These are phyloP conservation scores for Lotmaria passim DNA, from an alignment of 208 protist genomes.

Conservation along the genomic window DNA sequence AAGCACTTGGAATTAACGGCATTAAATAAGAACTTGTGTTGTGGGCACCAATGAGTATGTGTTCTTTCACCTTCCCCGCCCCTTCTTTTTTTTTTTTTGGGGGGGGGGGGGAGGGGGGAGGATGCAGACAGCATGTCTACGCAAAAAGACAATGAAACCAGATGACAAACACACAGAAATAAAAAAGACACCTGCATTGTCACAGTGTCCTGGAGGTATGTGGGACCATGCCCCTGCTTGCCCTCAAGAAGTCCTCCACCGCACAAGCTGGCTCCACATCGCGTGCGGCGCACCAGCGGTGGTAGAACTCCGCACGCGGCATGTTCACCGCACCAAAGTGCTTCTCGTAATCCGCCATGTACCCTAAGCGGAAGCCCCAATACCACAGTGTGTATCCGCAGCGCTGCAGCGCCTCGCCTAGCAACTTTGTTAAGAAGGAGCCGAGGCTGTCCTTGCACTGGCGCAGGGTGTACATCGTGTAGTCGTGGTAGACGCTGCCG, in stretches of 20 bases:
- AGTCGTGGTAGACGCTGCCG: slow-evolving; percentile 75
- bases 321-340: slow-evolving; percentile 56
- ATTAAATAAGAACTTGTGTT: too few relatives aligned
- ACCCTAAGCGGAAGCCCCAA: slow-evolving; percentile 67
- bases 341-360: slow-evolving; percentile 67
- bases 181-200: neutral
- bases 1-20: too few relatives aligned
- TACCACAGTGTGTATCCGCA: slow-evolving; percentile 87
- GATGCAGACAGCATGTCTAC: too few relatives aligned
- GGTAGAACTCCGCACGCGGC: slow-evolving; percentile 44
- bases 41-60: too few relatives aligned
- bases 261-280: slow-evolving; percentile 32
- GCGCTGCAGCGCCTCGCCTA: slow-evolving; percentile 69
- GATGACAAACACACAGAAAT: neutral
- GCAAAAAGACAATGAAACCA: too few relatives aligned
- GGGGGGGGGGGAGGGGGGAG: too few relatives aligned
- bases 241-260: slow-evolving; percentile 48
- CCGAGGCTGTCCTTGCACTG: slow-evolving; percentile 43
- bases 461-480: slow-evolving; percentile 76
- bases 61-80: too few relatives aligned
- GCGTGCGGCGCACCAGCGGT: slow-evolving; percentile 48
- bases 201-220: slow-evolving; percentile 17
- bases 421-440: slow-evolving; percentile 63
- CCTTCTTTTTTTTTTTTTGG: too few relatives aligned
- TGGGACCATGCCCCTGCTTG: slow-evolving; percentile 53